A percentile compares a stretch with the other conserved stretches of the same genome.
phyloP scores from a whole-genome alignment of 345 rosid genomes.

The Linum trigynum region DNA sequence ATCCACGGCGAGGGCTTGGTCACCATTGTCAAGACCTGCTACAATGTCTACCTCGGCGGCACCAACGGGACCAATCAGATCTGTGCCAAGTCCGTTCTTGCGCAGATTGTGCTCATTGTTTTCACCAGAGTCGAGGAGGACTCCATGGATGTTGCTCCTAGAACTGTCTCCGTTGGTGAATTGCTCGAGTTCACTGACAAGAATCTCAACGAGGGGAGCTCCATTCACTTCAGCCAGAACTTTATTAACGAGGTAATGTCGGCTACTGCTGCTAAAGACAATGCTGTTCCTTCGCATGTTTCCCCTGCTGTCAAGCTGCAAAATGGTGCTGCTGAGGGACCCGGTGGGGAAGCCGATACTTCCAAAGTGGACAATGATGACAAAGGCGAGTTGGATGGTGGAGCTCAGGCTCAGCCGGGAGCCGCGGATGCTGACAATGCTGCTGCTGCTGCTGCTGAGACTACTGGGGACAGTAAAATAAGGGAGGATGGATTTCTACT shows the following conservation, averaged over 20 bases:
- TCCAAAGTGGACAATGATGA: slow-evolving; percentile 19
- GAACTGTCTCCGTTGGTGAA: slow-evolving; percentile 54
- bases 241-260: slow-evolving; percentile 58
- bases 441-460: not conserved
- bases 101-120: slow-evolving; percentile 69
- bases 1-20: slow-evolving; percentile 78
- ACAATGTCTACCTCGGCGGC: slow-evolving; percentile 81
- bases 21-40: slow-evolving; percentile 71
- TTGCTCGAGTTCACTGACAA: slow-evolving; percentile 76
- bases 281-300: slow-evolving; percentile 23
- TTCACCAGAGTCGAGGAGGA: slow-evolving; percentile 70
- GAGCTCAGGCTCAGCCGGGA: slow-evolving; percentile 15
- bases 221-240: slow-evolving; percentile 65
- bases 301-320: slow-evolving; percentile 22
- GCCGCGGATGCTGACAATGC: slow-evolving; percentile 6
- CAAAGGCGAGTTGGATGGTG: slow-evolving; percentile 24
- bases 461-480: slow-evolving; percentile 41
- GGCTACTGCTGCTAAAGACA: slow-evolving; percentile 38
- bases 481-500: slow-evolving; percentile 81
- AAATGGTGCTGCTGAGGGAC: slow-evolving; percentile 25
- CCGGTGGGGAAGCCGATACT: slow-evolving; percentile 9
- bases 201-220: slow-evolving; percentile 82
- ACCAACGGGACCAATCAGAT: slow-evolving; percentile 79
- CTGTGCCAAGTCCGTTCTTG: slow-evolving; percentile 87
- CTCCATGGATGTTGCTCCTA: slow-evolving; percentile 40